phyloP scores from a whole-genome alignment of 2,329 filamentous ascomycete species.

The Gaeumannomyces sp. region DNA sequence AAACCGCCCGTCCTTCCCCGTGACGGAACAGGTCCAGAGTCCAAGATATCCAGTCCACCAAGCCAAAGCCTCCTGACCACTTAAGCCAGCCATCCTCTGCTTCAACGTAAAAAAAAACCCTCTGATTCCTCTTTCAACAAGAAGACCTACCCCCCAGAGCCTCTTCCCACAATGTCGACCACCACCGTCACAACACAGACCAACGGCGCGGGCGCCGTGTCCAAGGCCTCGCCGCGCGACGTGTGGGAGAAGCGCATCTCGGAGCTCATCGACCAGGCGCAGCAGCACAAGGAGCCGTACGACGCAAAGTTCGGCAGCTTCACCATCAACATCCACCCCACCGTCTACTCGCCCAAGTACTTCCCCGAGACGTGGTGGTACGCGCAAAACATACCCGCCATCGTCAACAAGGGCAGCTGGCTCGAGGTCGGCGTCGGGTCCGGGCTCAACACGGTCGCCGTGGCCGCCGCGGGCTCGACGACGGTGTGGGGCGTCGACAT shows the following conservation, averaged over 20 bases:
- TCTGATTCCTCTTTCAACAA: neutral
- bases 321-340: slow-evolving; percentile 4
- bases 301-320: slow-evolving; percentile 1
- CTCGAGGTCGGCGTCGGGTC: slow-evolving; percentile 7
- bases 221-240: slow-evolving; percentile 3
- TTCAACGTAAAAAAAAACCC: neutral
- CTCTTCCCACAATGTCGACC: neutral
- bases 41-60: neutral
- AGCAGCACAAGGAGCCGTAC: slow-evolving; percentile 5
- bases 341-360: slow-evolving; percentile 5
- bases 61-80: neutral
- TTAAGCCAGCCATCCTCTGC: neutral
- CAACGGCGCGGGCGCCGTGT: neutral
- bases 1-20: neutral
- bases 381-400: neutral
- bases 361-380: slow-evolving; percentile 8
- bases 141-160: neutral
- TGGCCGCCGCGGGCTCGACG: slow-evolving; percentile 1
- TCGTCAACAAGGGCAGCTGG: slow-evolving; percentile 8
- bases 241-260: slow-evolving; percentile 7
- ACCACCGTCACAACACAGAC: neutral
- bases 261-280: slow-evolving; percentile 6
- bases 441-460: neutral
- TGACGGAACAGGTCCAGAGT: neutral
- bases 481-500: slow-evolving; percentile 5